Percentiles rank a stretch among this genome's conserved stretches.
phyloP scores from a whole-genome alignment of 2,329 filamentous ascomycete species.

The Diaporthe sp. region DNA sequence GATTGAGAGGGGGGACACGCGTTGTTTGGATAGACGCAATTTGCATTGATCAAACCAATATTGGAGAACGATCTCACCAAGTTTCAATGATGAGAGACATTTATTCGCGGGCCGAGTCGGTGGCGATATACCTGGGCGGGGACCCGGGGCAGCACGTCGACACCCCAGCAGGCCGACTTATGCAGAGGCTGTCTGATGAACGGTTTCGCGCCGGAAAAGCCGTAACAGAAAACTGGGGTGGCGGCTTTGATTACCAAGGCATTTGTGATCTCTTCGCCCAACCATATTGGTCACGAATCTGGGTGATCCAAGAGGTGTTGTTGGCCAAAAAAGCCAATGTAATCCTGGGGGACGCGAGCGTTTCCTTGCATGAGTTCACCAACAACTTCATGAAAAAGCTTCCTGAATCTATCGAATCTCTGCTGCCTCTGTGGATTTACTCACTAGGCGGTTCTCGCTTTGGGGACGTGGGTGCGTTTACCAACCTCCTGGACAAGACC shows the following conservation, averaged over 20 bases:
- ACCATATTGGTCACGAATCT: constrained; percentile 4
- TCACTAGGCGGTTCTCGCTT: not conserved
- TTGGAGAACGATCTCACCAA: constrained; percentile 8
- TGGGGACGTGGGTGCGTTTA: not conserved
- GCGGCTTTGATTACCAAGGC: not conserved
- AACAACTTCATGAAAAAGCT: not conserved
- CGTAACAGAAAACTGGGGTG: not conserved
- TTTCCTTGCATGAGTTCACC: not conserved
- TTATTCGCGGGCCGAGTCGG: not conserved
- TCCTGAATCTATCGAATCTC: not conserved
- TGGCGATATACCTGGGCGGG: constrained; percentile 1
- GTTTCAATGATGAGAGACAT: constrained; percentile 21
- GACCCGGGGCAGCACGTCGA: not conserved
- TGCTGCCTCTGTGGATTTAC: not conserved
- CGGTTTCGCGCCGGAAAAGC: not conserved
- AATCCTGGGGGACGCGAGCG: not conserved
- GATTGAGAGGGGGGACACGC: not conserved
- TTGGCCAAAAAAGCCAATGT: not conserved
- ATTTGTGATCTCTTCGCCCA: not conserved
- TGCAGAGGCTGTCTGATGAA: constrained; percentile 1
- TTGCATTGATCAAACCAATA: constrained; percentile 5
- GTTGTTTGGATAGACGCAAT: not conserved
- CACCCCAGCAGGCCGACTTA: not conserved
- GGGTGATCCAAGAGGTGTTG: constrained; percentile 14
- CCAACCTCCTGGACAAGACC: not conserved